A percentile compares a stretch with the other conserved stretches of the same genome.
Conservation (phyloP, 495 filamentous ascomycete species). For the Xylaria grammica region DNA sequence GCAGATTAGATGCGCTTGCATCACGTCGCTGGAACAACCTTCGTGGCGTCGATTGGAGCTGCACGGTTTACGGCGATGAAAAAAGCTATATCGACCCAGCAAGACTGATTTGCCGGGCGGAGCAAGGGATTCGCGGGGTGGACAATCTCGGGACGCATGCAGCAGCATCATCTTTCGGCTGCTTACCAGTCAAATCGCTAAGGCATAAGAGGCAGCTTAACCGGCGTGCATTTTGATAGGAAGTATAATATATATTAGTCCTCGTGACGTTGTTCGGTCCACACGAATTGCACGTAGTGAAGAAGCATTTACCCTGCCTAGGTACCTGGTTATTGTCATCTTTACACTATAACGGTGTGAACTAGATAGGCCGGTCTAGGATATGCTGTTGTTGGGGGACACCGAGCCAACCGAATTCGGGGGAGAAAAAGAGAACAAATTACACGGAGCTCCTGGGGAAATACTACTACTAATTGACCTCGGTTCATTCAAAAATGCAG, state of each 20-base stretch:
- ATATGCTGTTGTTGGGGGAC: too few species aligned
- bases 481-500: too few species aligned
- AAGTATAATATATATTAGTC: constrained; percentile 6
- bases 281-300: not conserved
- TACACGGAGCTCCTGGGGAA: too few species aligned
- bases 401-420: too few species aligned
- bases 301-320: not conserved
- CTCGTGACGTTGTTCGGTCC: constrained; percentile 17
- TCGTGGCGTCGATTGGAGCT: not conserved
- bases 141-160: constrained; percentile 4
- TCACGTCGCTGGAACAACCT: constrained; percentile 5
- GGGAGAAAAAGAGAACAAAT: too few species aligned
- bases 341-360: too few species aligned
- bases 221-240: constrained; percentile 1
- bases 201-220: constrained; percentile 10
- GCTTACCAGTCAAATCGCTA: constrained; percentile 7
- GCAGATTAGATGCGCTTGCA: not conserved
- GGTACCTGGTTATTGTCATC: not conserved
- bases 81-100: not conserved
- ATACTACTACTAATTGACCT: too few species aligned
- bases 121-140: constrained; percentile 15
- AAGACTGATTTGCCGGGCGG: constrained; percentile 9
- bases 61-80: not conserved
- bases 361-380: too few species aligned
- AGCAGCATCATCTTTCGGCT: constrained; percentile 12